phyloP scores from a whole-genome alignment of 495 filamentous ascomycete genomes.

The Cetradonia linearis region DNA sequence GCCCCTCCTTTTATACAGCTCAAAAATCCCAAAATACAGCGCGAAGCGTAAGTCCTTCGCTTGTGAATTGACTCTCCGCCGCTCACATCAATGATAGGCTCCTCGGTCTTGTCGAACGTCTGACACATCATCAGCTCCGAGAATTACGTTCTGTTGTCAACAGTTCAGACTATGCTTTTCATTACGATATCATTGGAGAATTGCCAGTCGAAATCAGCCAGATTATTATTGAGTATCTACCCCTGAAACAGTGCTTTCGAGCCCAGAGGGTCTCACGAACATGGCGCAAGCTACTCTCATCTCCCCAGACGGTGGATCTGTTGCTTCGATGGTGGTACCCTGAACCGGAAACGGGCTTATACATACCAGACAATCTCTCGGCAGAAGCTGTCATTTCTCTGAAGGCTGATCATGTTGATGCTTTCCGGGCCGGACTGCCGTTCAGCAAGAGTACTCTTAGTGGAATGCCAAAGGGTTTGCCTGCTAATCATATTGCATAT shows the following conservation, averaged over 20 bases:
- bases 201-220: constrained; percentile 17
- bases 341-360: neutral
- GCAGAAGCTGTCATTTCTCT: neutral
- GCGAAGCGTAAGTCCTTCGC: neutral
- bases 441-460: constrained; percentile 1
- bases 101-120: neutral
- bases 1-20: neutral
- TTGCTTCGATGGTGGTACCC: constrained; percentile 6
- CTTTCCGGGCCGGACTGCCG: constrained; percentile 16
- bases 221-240: constrained; percentile 15
- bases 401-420: constrained; percentile 16
- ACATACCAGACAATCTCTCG: neutral
- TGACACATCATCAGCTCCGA: constrained; percentile 9
- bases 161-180: neutral
- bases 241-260: constrained; percentile 12
- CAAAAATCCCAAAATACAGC: neutral
- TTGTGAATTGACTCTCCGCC: too few species aligned
- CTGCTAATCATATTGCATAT: neutral
- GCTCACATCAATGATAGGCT: constrained; percentile 5
- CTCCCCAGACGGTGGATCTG: neutral
- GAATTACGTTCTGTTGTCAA: neutral
- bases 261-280: constrained; percentile 16
- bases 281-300: constrained; percentile 13
- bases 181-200: constrained; percentile 16
- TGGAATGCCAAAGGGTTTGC: neutral